Percentiles rank a stretch among this genome's conserved stretches.
phyloP scores from a whole-genome alignment of 2,329 filamentous ascomycete genomes.

The Botryosphaeria dothidea region DNA sequence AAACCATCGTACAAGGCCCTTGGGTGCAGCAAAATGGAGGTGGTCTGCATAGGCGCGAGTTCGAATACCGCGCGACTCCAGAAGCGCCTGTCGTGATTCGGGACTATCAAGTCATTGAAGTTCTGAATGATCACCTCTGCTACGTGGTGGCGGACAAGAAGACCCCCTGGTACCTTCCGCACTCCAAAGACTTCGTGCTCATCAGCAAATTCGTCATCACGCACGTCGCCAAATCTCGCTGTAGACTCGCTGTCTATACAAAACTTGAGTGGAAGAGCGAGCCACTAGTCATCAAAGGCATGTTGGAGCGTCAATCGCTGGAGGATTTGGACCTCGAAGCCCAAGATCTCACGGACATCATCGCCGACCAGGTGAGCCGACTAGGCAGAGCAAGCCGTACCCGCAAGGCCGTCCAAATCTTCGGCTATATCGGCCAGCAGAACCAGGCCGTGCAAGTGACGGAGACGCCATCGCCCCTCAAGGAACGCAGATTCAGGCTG shows the following conservation, averaged over 20 bases:
- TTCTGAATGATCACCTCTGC: constrained; percentile 58
- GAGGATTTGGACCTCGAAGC: constrained; percentile 73
- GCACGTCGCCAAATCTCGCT: constrained; percentile 86
- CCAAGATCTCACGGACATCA: constrained; percentile 72
- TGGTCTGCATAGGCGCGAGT: constrained; percentile 72
- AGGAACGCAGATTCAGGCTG: constrained; percentile 40
- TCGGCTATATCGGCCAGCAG: constrained; percentile 72
- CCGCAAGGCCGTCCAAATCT: constrained; percentile 76
- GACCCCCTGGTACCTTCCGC: constrained; percentile 80
- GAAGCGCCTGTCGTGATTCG: constrained; percentile 53
- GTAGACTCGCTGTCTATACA: constrained; percentile 85
- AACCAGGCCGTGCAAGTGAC: constrained; percentile 57
- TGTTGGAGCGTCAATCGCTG: constrained; percentile 64
- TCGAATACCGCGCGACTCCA: constrained; percentile 74
- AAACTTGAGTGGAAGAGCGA: constrained; percentile 81
- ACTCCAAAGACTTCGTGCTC: constrained; percentile 74
- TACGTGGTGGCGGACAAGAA: constrained; percentile 67
- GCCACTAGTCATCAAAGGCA: constrained; percentile 30
- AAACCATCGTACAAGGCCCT: constrained; percentile 74
- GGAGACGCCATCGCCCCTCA: constrained; percentile 38
- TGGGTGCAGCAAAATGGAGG: constrained; percentile 71
- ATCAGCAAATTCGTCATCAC: constrained; percentile 93
- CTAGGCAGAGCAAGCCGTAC: constrained; percentile 73
- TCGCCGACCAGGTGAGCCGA: constrained; percentile 74
- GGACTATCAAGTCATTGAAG: constrained; percentile 85